These are phyloP conservation scores for Agaricus subrufescens DNA, from an alignment of 768 basidiomycete species.

Conservation along the genomic window DNA sequence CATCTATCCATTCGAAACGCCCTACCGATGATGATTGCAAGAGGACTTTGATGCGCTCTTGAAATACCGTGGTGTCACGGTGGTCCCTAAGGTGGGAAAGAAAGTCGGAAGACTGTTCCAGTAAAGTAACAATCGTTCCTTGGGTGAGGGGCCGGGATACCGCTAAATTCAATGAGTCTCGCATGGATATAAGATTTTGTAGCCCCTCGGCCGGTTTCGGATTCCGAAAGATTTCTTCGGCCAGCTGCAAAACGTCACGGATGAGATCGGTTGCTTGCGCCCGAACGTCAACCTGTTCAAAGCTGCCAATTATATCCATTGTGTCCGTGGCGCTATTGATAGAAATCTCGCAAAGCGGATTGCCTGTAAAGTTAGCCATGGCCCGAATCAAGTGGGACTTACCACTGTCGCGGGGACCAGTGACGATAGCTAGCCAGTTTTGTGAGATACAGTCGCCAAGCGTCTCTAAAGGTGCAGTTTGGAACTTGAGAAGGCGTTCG, in stretches of 20 bases:
- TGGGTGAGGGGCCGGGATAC: conserved; percentile 7
- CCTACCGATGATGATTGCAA: conserved; percentile 26
- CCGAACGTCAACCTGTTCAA: conserved; percentile 81
- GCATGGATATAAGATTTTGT: conserved; percentile 2
- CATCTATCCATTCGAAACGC: conserved; percentile 93
- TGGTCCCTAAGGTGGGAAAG: conserved; percentile 11
- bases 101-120: conserved; percentile 5
- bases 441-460: conserved; percentile 68
- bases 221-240: conserved; percentile 33
- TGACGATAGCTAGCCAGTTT: conserved; percentile 87
- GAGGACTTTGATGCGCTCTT: neutral
- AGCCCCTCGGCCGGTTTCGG: neutral
- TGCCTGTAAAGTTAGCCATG: conserved; percentile 69
- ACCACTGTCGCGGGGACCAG: conserved; percentile 68
- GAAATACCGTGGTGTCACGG: neutral
- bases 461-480: conserved; percentile 67
- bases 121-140: conserved; percentile 1
- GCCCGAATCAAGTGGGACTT: conserved; percentile 74
- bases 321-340: conserved; percentile 89
- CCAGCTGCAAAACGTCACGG: conserved; percentile 32
- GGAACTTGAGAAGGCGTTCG: conserved; percentile 52
- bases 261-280: conserved; percentile 33
- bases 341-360: conserved; percentile 62
- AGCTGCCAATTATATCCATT: conserved; percentile 90
- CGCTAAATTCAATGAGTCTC: conserved; percentile 11